A percentile compares a stretch with the other conserved stretches of the same genome.
Conservation (phyloP, 176 grass and related monocot genomes). For the Pontederia paniculata region DNA sequence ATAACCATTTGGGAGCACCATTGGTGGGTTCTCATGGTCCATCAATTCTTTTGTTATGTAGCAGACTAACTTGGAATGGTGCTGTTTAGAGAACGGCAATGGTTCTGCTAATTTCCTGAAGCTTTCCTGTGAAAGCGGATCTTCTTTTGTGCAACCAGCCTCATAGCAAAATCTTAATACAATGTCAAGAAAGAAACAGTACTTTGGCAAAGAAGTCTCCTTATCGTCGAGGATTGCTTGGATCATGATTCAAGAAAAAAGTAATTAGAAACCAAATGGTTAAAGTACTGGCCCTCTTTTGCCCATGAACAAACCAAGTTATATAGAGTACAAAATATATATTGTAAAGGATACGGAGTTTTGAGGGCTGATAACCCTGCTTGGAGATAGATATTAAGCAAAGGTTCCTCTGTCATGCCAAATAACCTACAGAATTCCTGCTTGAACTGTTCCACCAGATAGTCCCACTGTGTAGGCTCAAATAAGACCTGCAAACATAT, state of each 20-base stretch:
- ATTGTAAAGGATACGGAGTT: slow-evolving; percentile 68
- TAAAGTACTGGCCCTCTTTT: slow-evolving; percentile 10
- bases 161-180: slow-evolving; percentile 55
- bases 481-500: slow-evolving; percentile 51
- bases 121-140: slow-evolving; percentile 61
- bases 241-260: not conserved
- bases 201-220: not conserved
- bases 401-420: slow-evolving; percentile 73
- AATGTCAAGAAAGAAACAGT: slow-evolving; percentile 42
- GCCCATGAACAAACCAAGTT: too few relatives aligned
- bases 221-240: too few relatives aligned
- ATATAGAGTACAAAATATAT: too few relatives aligned
- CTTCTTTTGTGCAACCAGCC: slow-evolving; percentile 77
- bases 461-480: slow-evolving; percentile 66
- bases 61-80: slow-evolving; percentile 94
- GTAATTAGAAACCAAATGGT: not conserved
- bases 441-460: slow-evolving; percentile 74
- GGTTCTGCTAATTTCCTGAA: slow-evolving; percentile 83
- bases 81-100: slow-evolving; percentile 72
- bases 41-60: slow-evolving; percentile 95
- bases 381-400: slow-evolving; percentile 97
- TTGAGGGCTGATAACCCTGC: slow-evolving; percentile 88
- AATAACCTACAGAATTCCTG: slow-evolving; percentile 90
- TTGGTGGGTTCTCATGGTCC: slow-evolving; percentile 91
- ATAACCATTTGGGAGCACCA: slow-evolving; percentile 81